Evolutionary conservation across 2,329 filamentous ascomycete genomes (phyloP).

Genomic region (Metarhizium guizhouense): DNA sequence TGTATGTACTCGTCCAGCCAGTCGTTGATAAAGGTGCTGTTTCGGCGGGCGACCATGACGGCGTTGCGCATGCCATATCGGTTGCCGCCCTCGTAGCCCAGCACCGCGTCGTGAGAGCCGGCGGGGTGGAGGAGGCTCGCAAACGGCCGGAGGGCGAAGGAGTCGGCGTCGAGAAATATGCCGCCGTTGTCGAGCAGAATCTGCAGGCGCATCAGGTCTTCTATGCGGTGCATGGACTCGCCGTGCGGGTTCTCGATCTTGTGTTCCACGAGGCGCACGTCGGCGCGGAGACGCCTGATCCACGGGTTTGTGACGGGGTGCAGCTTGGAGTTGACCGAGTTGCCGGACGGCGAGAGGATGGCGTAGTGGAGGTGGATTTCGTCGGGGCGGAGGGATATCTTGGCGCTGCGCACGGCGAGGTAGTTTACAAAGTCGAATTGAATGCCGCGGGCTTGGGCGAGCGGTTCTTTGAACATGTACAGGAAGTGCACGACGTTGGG

Average conservation of each 20-base stretch:
- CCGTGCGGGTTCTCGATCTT: not conserved
- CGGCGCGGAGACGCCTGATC: slow-evolving; percentile 5
- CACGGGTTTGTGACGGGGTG: slow-evolving; percentile 6
- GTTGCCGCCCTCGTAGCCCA: slow-evolving; percentile 10
- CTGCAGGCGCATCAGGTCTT: slow-evolving; percentile 7
- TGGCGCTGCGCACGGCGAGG: slow-evolving; percentile 10
- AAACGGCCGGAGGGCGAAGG: slow-evolving; percentile 8
- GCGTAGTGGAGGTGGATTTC: slow-evolving; percentile 7
- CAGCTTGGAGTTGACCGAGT: not conserved
- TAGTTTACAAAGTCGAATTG: slow-evolving; percentile 10
- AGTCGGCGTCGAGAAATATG: slow-evolving; percentile 9
- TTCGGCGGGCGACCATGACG: slow-evolving; percentile 8
- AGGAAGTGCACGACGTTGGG: slow-evolving; percentile 11
- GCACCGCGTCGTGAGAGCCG: slow-evolving; percentile 3
- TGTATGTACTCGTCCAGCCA: slow-evolving; percentile 7
- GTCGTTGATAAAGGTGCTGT: slow-evolving; percentile 8
- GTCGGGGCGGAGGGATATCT: slow-evolving; percentile 6
- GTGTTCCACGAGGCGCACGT: slow-evolving; percentile 7
- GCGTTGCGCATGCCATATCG: slow-evolving; percentile 8
- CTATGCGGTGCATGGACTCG: slow-evolving; percentile 1
- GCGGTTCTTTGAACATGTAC: slow-evolving; percentile 7
- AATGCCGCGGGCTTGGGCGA: slow-evolving; percentile 1
- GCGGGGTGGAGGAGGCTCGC: slow-evolving; percentile 4
- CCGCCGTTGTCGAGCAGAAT: slow-evolving; percentile 9
- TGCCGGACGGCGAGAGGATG: not conserved